A percentile compares a stretch with the other conserved stretches of the same genome.
Evolutionary conservation across 345 rosid genomes (phyloP).

Genomic region (Firmiana major): DNA sequence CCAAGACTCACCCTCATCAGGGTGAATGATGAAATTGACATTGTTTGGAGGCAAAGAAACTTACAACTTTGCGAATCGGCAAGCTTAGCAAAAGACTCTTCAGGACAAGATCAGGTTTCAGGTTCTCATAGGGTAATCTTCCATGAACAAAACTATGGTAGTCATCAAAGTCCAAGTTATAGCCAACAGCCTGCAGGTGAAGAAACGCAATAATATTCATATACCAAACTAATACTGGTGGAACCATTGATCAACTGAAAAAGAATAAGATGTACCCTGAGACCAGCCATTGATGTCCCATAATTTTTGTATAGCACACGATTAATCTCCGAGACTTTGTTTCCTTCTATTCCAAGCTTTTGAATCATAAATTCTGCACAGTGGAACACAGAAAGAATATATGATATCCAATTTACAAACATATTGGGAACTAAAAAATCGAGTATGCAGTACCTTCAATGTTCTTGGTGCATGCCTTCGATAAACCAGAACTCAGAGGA

Average conservation of each 20-base stretch:
- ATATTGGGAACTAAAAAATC: neutral
- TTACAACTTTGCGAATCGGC: conserved; percentile 73
- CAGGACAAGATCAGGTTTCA: conserved; percentile 76
- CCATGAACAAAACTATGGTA: conserved; percentile 84
- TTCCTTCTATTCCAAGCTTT: conserved; percentile 62
- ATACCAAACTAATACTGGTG: neutral
- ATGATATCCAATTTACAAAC: neutral
- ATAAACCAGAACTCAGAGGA: conserved; percentile 54
- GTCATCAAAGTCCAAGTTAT: conserved; percentile 69
- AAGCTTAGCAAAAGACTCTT: conserved; percentile 60
- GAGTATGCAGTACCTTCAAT: conserved; percentile 38
- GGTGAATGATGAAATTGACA: neutral
- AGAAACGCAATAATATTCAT: neutral
- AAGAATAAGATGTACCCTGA: conserved; percentile 44
- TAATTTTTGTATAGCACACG: conserved; percentile 60
- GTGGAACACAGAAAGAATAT: neutral
- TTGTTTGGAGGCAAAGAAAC: neutral
- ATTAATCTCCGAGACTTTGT: conserved; percentile 47
- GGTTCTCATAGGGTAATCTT: conserved; percentile 69
- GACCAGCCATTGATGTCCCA: conserved; percentile 96
- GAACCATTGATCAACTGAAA: neutral
- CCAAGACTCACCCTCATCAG: too few species aligned
- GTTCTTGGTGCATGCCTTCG: conserved; percentile 44
- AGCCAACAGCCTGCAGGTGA: conserved; percentile 68
- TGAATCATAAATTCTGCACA: conserved; percentile 66